A percentile compares a stretch with the other conserved stretches of the same genome.
phyloP scores from a whole-genome alignment of 441 rosid genomes.

The Arabidopsis hybrid region DNA sequence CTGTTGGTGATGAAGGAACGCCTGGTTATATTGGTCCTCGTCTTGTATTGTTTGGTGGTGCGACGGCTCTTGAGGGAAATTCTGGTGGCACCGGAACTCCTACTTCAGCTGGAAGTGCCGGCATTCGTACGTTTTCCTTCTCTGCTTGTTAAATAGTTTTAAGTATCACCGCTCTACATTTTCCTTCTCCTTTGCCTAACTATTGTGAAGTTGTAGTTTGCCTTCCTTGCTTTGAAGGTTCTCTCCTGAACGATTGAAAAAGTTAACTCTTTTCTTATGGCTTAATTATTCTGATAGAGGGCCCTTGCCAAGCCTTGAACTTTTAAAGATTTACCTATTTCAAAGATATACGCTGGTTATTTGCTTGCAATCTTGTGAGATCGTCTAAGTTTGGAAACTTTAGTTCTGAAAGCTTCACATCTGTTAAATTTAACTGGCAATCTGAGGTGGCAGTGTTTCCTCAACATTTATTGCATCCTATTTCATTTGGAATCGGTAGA shows the following conservation, averaged over 20 bases:
- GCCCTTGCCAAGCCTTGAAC: background rate
- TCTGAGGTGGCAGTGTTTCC: conserved; percentile 5
- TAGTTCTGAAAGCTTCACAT: conserved; percentile 1
- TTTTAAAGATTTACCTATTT: conserved; percentile 5
- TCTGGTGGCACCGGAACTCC: conserved; percentile 93
- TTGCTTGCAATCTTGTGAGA: conserved; percentile 6
- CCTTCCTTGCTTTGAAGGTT: background rate
- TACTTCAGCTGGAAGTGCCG: conserved; percentile 93
- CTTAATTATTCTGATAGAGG: background rate
- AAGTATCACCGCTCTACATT: background rate
- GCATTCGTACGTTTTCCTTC: conserved; percentile 73
- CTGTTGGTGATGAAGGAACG: conserved; percentile 97
- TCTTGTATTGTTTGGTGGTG: conserved; percentile 97
- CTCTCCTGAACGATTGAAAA: background rate
- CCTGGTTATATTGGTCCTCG: conserved; percentile 91
- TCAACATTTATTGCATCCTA: background rate
- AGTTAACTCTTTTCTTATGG: background rate
- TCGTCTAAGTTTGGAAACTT: conserved; percentile 14
- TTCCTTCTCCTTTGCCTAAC: conserved; percentile 21
- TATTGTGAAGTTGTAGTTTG: too few species aligned
- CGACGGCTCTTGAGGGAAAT: conserved; percentile 98
- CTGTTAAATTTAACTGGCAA: background rate
- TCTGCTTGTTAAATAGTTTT: background rate
- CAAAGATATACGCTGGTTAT: background rate
- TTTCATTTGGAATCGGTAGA: conserved; percentile 16